phyloP scores from a whole-genome alignment of 495 filamentous ascomycete genomes.

The Ramalina intermedia region DNA sequence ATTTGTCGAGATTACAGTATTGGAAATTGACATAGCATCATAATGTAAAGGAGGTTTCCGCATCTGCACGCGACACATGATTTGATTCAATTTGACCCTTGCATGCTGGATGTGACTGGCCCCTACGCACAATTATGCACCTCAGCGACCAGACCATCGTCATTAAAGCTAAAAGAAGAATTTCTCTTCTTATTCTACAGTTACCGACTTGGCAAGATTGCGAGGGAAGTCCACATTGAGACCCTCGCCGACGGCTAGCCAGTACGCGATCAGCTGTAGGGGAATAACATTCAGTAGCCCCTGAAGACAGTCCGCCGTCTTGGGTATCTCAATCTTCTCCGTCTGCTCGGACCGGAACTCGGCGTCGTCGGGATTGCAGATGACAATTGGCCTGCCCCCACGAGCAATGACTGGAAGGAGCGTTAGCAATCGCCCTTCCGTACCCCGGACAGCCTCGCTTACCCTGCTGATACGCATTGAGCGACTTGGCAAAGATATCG shows the following conservation, averaged over 20 bases:
- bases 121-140: neutral
- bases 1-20: too few relatives aligned
- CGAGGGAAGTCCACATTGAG: conserved; percentile 95
- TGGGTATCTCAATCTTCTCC: conserved; percentile 93
- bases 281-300: conserved; percentile 96
- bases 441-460: conserved; percentile 18
- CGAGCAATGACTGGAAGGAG: conserved; percentile 67
- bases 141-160: too few relatives aligned
- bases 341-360: conserved; percentile 79
- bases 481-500: conserved; percentile 86
- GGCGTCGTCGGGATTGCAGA: conserved; percentile 81
- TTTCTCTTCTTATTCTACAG: conserved; percentile 58
- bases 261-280: conserved; percentile 93
- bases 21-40: too few relatives aligned
- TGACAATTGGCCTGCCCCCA: conserved; percentile 87
- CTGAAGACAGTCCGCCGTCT: conserved; percentile 89
- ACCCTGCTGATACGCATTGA: conserved; percentile 98
- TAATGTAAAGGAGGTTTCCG: too few relatives aligned
- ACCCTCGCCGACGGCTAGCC: conserved; percentile 91
- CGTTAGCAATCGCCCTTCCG: neutral
- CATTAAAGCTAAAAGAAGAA: too few relatives aligned
- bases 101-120: neutral
- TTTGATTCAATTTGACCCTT: too few relatives aligned
- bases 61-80: too few relatives aligned
- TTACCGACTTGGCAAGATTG: conserved; percentile 97